Conservation (phyloP, 2,329 filamentous ascomycete species). For the Alternaria sp. region DNA sequence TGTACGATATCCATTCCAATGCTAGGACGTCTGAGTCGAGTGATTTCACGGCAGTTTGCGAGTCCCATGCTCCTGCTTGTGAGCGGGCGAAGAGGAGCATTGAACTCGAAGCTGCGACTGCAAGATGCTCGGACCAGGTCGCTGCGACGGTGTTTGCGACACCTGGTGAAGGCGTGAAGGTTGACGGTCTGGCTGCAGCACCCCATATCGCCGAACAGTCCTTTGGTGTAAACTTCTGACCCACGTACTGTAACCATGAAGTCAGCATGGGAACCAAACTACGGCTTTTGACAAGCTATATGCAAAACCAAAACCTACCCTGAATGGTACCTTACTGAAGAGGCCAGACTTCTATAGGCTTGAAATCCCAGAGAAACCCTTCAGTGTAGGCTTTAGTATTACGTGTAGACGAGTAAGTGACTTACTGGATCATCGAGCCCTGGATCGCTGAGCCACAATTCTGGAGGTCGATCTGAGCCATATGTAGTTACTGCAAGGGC, state of each 20-base stretch:
- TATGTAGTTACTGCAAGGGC: constrained; percentile 42
- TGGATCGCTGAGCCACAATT: constrained; percentile 39
- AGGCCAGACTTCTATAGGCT: neutral
- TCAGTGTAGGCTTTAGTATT: neutral
- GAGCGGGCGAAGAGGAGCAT: constrained; percentile 38
- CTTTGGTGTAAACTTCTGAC: constrained; percentile 40
- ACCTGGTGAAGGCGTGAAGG: constrained; percentile 20
- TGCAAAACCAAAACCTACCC: neutral
- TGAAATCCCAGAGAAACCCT: neutral
- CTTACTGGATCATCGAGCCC: constrained; percentile 32
- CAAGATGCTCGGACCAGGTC: constrained; percentile 40
- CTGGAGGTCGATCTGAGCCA: constrained; percentile 41
- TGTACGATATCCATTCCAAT: constrained; percentile 46
- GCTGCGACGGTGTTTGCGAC: constrained; percentile 28
- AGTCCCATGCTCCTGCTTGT: constrained; percentile 33
- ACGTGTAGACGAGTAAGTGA: neutral
- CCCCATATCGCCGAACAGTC: constrained; percentile 39
- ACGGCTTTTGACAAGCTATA: neutral
- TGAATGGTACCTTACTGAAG: neutral
- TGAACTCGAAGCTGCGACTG: constrained; percentile 40
- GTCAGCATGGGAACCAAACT: neutral
- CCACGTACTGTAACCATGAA: constrained; percentile 22
- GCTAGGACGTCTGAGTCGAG: constrained; percentile 43
- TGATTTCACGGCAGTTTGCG: constrained; percentile 8
- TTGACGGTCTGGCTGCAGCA: constrained; percentile 34